Evolutionary conservation across 108 stramenopile species (phyloP), one percentile per base, ranked within the genome.

Genomic region (Hondaea fermentalgiana): DNA sequence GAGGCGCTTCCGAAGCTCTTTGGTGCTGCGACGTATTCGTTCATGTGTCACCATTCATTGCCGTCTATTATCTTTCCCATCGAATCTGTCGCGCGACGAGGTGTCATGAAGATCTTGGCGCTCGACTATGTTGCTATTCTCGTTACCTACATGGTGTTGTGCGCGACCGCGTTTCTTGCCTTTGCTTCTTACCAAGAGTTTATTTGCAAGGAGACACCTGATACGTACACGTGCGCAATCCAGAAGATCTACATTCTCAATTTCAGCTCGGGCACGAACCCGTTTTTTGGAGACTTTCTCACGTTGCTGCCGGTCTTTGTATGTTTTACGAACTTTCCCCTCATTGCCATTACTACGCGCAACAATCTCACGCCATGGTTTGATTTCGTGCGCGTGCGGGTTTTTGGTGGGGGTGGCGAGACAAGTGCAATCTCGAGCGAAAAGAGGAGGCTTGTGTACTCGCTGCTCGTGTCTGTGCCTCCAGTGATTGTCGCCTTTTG

Each of bases 1-100:
- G 6, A 12, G 3, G 76, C 49, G 4, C 45, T 83, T 6, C 76
- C 76, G 49, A 83, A 83, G 51, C 76, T 83, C 49, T 83, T 83
- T 83, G 76, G 76, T 6, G 76, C 76, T 6, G 76, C 76, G 23
- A 83, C 76, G n/a, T 83, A 83, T 45, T 83, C 76, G 16, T 83
- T 83, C 76, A 83, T 83, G 76, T 83, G 76, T 45, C 76, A 83
- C 51, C 76, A 83, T 83, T 83, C 76, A 16, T 16, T 83, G n/a
- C 76, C 76, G n/a, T 83, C 76, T 19, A 83, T 83, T 23, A 35
- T 83, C 6, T 83, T 83, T 45, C 76, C 76, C 1, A 83, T 83
- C 51, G 76, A 83, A 3, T 43, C 45, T 53, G 49, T 14, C 17
- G n/a, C 49, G 25, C 76, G 76, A 17, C 76, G 49, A 10, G 17